Conservation (phyloP, 768 basidiomycete species). For the Trametes elegans region DNA sequence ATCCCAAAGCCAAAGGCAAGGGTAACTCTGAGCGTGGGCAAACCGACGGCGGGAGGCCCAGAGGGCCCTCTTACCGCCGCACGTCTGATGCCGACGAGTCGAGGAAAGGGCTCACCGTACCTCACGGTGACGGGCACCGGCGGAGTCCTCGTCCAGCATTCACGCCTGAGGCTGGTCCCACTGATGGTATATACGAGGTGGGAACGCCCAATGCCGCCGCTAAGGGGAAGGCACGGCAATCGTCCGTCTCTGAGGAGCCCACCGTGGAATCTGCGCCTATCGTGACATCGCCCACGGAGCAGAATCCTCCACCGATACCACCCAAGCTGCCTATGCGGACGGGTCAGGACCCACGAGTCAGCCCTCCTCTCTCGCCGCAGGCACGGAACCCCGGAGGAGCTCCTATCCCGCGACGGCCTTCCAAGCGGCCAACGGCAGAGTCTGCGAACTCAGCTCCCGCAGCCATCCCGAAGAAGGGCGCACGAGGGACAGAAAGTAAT, state of each 20-base stretch:
- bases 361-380: slow-evolving; percentile 27
- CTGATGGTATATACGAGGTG: not conserved
- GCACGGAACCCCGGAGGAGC: slow-evolving; percentile 26
- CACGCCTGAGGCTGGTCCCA: not conserved
- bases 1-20: slow-evolving; percentile 48
- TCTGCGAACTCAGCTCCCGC: slow-evolving; percentile 28
- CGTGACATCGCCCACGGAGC: not conserved
- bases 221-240: slow-evolving; percentile 19
- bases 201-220: not conserved
- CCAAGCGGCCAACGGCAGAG: slow-evolving; percentile 32
- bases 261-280: not conserved
- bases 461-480: slow-evolving; percentile 45
- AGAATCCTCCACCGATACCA: not conserved
- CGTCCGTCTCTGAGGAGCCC: slow-evolving; percentile 1
- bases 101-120: not conserved
- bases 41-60: not conserved
- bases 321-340: slow-evolving; percentile 11
- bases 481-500: slow-evolving; percentile 54
- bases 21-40: slow-evolving; percentile 29
- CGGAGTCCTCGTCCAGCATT: slow-evolving; percentile 13
- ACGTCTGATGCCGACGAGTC: slow-evolving; percentile 16
- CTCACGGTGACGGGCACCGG: not conserved
- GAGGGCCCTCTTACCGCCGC: slow-evolving; percentile 18
- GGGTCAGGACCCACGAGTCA: slow-evolving; percentile 16
- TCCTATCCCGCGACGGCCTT: slow-evolving; percentile 29